Evolutionary conservation across 73 alveolate genomes (phyloP).

Genomic region (Paramecium biaurelia): DNA sequence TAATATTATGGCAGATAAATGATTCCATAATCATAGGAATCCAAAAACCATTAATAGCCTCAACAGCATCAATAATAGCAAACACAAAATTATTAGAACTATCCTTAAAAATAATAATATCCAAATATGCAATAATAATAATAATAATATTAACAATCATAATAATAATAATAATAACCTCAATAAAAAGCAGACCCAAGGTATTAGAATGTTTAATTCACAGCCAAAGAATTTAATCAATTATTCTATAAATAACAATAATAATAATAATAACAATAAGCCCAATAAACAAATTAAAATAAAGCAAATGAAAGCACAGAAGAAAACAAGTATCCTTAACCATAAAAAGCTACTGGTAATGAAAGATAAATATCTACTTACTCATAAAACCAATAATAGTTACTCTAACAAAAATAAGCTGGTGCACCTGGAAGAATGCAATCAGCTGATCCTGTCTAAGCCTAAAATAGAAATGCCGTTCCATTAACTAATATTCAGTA

Average conservation of each 20-base stretch:
- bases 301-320: background rate
- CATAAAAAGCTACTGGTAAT: background rate
- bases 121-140: background rate
- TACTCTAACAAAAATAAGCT: background rate
- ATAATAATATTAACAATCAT: background rate
- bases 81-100: background rate
- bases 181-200: background rate
- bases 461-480: background rate
- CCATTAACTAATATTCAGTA: background rate
- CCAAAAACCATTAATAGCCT: background rate
- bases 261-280: background rate
- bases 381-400: background rate
- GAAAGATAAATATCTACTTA: background rate
- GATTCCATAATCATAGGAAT: background rate
- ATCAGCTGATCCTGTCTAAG: background rate
- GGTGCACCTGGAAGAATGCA: background rate
- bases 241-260: background rate
- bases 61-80: background rate
- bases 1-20: background rate
- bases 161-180: background rate
- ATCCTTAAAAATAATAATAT: background rate
- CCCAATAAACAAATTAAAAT: background rate
- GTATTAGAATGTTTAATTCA: background rate
- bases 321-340: background rate
- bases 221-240: slow-evolving; percentile 17